phyloP scores from a whole-genome alignment of 1,139 yeast genomes.

The Sugiyamaella novakii region DNA sequence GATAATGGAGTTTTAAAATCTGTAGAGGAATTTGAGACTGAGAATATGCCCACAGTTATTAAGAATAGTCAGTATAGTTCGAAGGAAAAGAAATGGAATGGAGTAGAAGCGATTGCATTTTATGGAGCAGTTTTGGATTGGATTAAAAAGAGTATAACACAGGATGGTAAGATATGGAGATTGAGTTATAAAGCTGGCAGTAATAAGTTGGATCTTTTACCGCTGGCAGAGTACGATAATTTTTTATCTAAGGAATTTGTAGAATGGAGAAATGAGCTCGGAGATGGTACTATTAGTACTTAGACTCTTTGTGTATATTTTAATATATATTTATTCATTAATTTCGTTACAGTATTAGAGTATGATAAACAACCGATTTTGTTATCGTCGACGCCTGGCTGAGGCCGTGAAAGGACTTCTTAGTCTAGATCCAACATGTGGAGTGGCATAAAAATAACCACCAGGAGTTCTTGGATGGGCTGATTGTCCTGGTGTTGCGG shows the following conservation, averaged over 20 bases:
- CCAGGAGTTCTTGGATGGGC: slow-evolving; percentile 14
- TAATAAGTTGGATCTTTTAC: slow-evolving; percentile 47
- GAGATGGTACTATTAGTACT: background rate
- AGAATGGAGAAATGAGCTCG: slow-evolving; percentile 54
- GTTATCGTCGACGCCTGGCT: slow-evolving; percentile 14
- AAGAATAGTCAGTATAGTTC: slow-evolving; percentile 39
- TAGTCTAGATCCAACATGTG: slow-evolving; percentile 1
- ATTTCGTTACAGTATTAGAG: background rate
- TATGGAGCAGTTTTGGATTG: slow-evolving; percentile 84
- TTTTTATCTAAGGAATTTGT: slow-evolving; percentile 59
- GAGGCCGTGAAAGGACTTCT: slow-evolving; percentile 11
- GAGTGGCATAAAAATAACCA: slow-evolving; percentile 8
- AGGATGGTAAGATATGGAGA: slow-evolving; percentile 50
- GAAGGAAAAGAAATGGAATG: slow-evolving; percentile 52
- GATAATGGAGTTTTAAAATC: slow-evolving; percentile 61
- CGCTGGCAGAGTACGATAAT: slow-evolving; percentile 41
- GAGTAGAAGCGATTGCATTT: slow-evolving; percentile 79
- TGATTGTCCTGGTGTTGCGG: slow-evolving; percentile 13
- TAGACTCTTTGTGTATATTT: background rate
- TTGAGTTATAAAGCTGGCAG: slow-evolving; percentile 47
- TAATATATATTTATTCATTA: background rate
- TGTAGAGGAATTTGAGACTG: slow-evolving; percentile 76
- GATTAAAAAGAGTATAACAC: slow-evolving; percentile 60
- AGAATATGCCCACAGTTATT: slow-evolving; percentile 69
- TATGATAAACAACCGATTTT: no score